Conservation (phyloP, 192 early-diverging fungal species). For the Coemansia sp. region DNA sequence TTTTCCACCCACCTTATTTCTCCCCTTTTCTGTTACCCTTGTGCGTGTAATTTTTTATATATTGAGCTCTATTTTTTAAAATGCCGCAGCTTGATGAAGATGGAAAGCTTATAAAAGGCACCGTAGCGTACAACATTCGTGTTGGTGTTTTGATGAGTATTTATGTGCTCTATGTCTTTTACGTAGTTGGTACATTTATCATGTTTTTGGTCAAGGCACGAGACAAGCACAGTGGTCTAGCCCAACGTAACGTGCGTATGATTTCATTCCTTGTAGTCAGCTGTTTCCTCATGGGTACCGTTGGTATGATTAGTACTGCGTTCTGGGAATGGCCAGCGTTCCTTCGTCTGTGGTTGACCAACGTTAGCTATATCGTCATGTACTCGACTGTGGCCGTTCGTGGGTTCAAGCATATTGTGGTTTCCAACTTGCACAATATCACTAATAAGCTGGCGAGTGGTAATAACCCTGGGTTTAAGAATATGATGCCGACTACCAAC, state of each 20-base stretch:
- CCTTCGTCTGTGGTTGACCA: slow-evolving; percentile 38
- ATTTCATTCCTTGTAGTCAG: slow-evolving; percentile 27
- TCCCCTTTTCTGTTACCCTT: too few relatives aligned
- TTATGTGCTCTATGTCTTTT: slow-evolving; percentile 27
- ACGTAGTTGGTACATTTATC: slow-evolving; percentile 25
- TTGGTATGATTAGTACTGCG: slow-evolving; percentile 33
- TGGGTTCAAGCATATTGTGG: slow-evolving; percentile 36
- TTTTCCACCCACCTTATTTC: too few relatives aligned
- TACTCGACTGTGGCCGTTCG: slow-evolving; percentile 32
- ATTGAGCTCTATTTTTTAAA: not conserved
- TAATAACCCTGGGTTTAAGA: slow-evolving; percentile 32
- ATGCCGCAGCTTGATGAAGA: slow-evolving; percentile 3
- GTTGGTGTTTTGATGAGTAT: slow-evolving; percentile 25
- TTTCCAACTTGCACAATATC: slow-evolving; percentile 38
- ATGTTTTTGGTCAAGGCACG: slow-evolving; percentile 48
- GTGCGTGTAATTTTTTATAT: not conserved
- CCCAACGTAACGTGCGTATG: slow-evolving; percentile 24
- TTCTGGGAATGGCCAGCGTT: slow-evolving; percentile 44
- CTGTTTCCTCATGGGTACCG: slow-evolving; percentile 22
- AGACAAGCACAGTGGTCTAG: slow-evolving; percentile 49
- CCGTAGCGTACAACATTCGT: slow-evolving; percentile 34
- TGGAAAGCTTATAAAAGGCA: slow-evolving; percentile 20
- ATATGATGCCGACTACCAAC: slow-evolving; percentile 23
- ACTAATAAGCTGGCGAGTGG: slow-evolving; percentile 37
- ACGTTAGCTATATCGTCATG: slow-evolving; percentile 31